A percentile compares a stretch with the other conserved stretches of the same genome.
Conservation (phyloP, 2,329 filamentous ascomycete species). For the Zymoseptoria pseudotritici region DNA sequence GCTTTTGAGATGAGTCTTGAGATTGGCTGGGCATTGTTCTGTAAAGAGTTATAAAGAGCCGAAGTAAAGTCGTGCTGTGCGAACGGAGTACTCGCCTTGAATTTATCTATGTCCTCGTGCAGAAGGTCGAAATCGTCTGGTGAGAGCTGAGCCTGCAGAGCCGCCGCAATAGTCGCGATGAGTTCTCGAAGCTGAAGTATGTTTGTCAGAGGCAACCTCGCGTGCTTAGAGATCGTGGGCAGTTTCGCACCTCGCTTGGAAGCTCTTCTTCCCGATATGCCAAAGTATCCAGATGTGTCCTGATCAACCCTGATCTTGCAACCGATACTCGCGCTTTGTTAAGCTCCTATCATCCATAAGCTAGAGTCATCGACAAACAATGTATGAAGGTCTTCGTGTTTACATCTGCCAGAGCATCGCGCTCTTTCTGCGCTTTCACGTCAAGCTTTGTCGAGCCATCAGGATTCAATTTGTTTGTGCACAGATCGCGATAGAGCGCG, state of each 20-base stretch:
- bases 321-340: constrained; percentile 28
- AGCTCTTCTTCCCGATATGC: constrained; percentile 30
- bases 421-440: constrained; percentile 35
- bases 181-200: constrained; percentile 32
- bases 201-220: constrained; percentile 1
- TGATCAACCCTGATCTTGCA: constrained; percentile 30
- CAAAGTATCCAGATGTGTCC: constrained; percentile 29
- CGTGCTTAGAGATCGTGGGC: background rate
- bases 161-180: constrained; percentile 36
- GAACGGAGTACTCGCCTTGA: constrained; percentile 25
- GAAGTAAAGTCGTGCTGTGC: background rate
- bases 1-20: constrained; percentile 29
- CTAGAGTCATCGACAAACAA: background rate
- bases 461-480: constrained; percentile 34
- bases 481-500: constrained; percentile 39
- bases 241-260: constrained; percentile 30
- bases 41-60: background rate
- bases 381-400: background rate
- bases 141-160: constrained; percentile 32
- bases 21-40: constrained; percentile 32
- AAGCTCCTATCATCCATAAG: constrained; percentile 28
- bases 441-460: constrained; percentile 39
- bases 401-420: constrained; percentile 35
- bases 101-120: constrained; percentile 32
- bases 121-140: constrained; percentile 34